phyloP scores from a whole-genome alignment of 163 green algal genomes.

The Trebouxia gelatinosa region DNA sequence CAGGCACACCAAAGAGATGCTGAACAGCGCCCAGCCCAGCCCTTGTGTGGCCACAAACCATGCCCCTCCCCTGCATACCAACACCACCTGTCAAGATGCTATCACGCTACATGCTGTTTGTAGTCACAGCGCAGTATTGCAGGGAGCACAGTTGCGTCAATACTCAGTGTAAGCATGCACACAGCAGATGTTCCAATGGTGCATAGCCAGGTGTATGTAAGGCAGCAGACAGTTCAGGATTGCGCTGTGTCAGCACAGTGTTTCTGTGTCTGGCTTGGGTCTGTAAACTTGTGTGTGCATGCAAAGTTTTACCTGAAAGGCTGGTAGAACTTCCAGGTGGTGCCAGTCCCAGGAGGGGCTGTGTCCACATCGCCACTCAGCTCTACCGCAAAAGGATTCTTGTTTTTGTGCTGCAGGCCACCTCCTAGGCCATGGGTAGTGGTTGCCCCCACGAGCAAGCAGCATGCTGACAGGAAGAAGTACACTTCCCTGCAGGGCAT shows the following conservation, averaged over 20 bases:
- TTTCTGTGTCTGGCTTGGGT: too few relatives aligned
- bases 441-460: conserved; percentile 50
- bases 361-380: not conserved
- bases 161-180: too few relatives aligned
- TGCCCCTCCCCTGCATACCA: conserved; percentile 51
- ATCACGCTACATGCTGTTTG: conserved; percentile 18
- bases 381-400: not conserved
- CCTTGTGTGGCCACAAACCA: conserved; percentile 80
- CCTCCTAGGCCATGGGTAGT: conserved; percentile 59
- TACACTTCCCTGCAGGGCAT: conserved; percentile 38
- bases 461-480: conserved; percentile 47
- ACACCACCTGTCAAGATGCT: not conserved
- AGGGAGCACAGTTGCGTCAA: too few relatives aligned
- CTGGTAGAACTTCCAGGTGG: conserved; percentile 68
- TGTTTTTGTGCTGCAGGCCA: conserved; percentile 39
- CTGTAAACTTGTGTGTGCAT: not conserved
- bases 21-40: conserved; percentile 77
- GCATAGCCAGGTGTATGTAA: too few relatives aligned
- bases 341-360: conserved; percentile 1
- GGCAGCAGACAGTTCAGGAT: too few relatives aligned
- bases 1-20: conserved; percentile 52
- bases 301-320: conserved; percentile 54
- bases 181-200: too few relatives aligned
- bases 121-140: too few relatives aligned
- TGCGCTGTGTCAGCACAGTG: too few relatives aligned